Base-by-base conservation (phyloP, 306 rosid genomes). In the Prunus armeniaca region DNA sequence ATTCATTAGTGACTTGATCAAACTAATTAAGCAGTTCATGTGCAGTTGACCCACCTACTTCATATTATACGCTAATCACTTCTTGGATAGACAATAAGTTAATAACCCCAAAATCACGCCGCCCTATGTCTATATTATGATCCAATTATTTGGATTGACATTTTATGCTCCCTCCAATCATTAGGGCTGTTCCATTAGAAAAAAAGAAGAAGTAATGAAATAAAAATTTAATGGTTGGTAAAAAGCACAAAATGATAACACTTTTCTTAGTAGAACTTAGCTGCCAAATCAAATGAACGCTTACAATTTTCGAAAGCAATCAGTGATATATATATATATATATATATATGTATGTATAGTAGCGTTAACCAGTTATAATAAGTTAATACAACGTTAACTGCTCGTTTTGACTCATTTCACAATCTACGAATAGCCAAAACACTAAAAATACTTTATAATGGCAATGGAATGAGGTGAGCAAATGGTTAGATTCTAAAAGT, bases 31-130 rank as follows among this genome's bases (percentile, higher is more conserved):
- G 75, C 71, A 79, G 77, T 71, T 83, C 88, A 86, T 90, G 92
- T 83, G 88, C 38, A 73, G 82, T 88, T 86, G 88, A 88, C 92
- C 86, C 75, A 84, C 87, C 84, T 82, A 84, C 79, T 77, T 32
- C 67, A 54, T 78, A 73, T 75, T 60, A 63, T 51, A 75, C 50
- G 67, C 78, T 73, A 66, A 72, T 77, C 87, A 84, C 82, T 80
- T 41, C 66, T 68, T 79, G 45, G 70, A 58, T 81, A 80, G 88
- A 57, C 84, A 84, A 79, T 25, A 25, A 25, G 27, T 25, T 25
- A 25, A 25, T 74, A 73, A 73, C 76, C 90, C 93, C 82, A 88
- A 76, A 87, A 83, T 88, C 78, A 80, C 93, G 89, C 89, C 86
- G 87, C 46, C 74, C 77, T 68, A 74, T 69, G 61, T 38, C 18